Evolutionary conservation across 225 moss, liverwort and hornwort species (phyloP), one percentile per base, ranked within the genome.

Genomic region (Sphagnum tenellum): DNA sequence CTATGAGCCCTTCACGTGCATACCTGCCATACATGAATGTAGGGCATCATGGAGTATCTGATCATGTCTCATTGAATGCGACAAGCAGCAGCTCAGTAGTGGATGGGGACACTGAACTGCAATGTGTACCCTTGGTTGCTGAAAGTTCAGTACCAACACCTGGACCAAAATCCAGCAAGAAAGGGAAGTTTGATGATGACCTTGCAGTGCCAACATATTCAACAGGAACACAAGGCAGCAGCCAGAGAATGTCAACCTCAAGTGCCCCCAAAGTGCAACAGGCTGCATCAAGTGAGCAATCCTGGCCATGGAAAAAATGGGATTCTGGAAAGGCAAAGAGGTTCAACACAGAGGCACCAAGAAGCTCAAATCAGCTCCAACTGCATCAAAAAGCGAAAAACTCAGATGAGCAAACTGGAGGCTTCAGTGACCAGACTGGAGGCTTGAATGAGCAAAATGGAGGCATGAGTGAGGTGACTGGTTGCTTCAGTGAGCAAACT

Each of bases 181-280:
- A 72, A 44, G 73, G 78, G 45, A 86, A 84, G 53, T 72, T 48
- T 8, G 77, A 76, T 44, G 89, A 88, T 62, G 92, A 96, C 66
- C 83, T 89, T 45, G 82, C 74, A n/a, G 92, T 90, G 55, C 92
- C 95, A 6, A 77, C 76, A 5, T 88, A 85, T 68, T 74, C 74
- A 52, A 79, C 81, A 53, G 76, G 59, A 49, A 86, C 74, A 2
- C 84, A 78, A 61, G 76, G 57, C 7, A 70, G 84, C 61, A 77
- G 75, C 59, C 80, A 77, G 60, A 75, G 73, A 60, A 70, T 72
- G 45, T 61, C 73, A 62, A 71, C 76, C 47, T 46, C 13, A 4
- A 74, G 63, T 66, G 12, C 63, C 74, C 70, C 47, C 13, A 74
- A 60, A 45, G 67, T 5, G 59, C 74, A 70, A 68, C 70, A 75